Evolutionary conservation across 352 stramenopile genomes (phyloP), one percentile per base, ranked within the genome.

Genomic region (Thalassiosira mediterranea): DNA sequence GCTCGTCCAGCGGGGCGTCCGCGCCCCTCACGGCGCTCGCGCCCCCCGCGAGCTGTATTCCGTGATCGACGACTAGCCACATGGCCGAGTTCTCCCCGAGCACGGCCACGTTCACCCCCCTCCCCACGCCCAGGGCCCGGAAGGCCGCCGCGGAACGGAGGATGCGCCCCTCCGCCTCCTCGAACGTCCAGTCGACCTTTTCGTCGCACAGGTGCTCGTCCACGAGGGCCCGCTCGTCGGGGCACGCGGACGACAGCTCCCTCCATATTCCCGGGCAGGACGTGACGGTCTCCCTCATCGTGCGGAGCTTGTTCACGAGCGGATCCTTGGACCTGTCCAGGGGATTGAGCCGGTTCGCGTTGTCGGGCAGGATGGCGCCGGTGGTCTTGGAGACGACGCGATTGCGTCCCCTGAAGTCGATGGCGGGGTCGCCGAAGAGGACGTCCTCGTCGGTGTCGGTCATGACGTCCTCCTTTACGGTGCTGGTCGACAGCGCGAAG

Each of bases 61-160:
- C 83, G 67, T 93, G 88, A 85, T 93, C 88, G 0, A 79, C 72
- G 34, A 91, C 76, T 0, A 93, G 64, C 88, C 88, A 93, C 44
- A 72, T 69, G 3, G 85, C 88, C 4, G 83, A 90, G 67, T 93
- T 93, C 79, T 93, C 88, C n/a, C 72, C 88, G 40, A 93, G 70
- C 31, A 93, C 67, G 11, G 88, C 83, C 15, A 91, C 85, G 60
- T 93, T 86, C 4, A 67, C 31, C 29, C 81, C 85, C 54, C 83
- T 87, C 31, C 42, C 66, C 2, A 92, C 69, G 19, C 86, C 86
- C 2, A 90, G 46, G 23, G 53, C 46, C 47, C 63, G 34, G 76
- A 92, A 90, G 37, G 74, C 72, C 3, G 63, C 63, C 0, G 87
- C 84, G 54, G 60, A 79, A 47, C 79, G 76, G 61, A 57, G 62